Evolutionary conservation across 2,329 filamentous ascomycete genomes (phyloP).

Genomic region (Leptographium wingfieldii): DNA sequence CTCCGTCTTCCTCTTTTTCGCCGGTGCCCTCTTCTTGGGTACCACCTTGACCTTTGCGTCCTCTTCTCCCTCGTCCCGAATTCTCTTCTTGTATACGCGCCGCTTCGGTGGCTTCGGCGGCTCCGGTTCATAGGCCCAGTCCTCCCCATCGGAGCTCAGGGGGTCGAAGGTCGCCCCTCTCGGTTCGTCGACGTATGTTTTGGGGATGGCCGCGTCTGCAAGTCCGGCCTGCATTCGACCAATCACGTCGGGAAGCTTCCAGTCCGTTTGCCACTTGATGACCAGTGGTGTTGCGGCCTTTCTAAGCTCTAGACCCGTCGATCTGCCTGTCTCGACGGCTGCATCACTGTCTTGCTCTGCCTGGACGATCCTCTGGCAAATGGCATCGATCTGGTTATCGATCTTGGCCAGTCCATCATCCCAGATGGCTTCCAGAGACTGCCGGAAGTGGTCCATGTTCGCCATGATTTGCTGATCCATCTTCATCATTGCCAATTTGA

Average conservation of each 20-base stretch:
- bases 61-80: not conserved
- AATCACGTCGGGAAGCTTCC: not conserved
- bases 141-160: not conserved
- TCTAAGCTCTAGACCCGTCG: not conserved
- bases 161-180: not conserved
- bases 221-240: not conserved
- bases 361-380: not conserved
- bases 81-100: not conserved
- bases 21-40: not conserved
- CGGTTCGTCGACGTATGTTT: not conserved
- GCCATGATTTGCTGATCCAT: not conserved
- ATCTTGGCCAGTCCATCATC: not conserved
- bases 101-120: not conserved
- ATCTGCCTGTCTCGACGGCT: not conserved
- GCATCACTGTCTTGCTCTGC: not conserved
- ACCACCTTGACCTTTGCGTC: not conserved
- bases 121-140: not conserved
- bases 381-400: not conserved
- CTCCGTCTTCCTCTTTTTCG: no score
- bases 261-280: not conserved
- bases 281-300: not conserved
- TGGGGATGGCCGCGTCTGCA: not conserved
- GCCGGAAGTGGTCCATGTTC: not conserved
- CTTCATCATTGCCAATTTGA: slow-evolving; percentile 1
- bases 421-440: not conserved